Evolutionary conservation across 139 green algal species (phyloP).

Genomic region (Choricystis sp.): DNA sequence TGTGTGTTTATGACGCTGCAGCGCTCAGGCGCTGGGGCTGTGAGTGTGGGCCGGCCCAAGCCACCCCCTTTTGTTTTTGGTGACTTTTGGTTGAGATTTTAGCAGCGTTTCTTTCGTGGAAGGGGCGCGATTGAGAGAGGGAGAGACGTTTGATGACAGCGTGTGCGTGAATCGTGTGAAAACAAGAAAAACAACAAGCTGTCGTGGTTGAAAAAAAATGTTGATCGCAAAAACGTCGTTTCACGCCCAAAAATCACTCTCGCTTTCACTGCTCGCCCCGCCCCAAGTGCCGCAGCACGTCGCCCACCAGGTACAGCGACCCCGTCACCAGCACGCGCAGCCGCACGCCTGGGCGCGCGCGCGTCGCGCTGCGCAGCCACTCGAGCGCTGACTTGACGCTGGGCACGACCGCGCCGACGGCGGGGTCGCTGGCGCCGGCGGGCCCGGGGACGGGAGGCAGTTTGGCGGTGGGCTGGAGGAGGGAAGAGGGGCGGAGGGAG

Average conservation of each 20-base stretch:
- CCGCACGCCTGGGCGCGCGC: conserved; percentile 5
- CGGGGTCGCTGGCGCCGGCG: not conserved
- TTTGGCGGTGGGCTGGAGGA: not conserved
- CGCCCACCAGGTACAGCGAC: conserved; percentile 86
- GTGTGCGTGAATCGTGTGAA: not conserved
- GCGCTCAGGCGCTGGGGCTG: too few relatives aligned
- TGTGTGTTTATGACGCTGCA: too few relatives aligned
- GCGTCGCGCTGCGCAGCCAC: conserved; percentile 26
- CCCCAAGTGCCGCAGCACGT: conserved; percentile 52
- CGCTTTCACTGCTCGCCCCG: conserved; percentile 10
- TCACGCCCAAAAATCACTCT: not conserved
- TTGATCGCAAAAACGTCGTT: not conserved
- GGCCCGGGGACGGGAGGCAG: not conserved
- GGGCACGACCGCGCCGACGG: conserved; percentile 27
- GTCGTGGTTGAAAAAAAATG: not conserved
- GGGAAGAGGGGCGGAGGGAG: not conserved
- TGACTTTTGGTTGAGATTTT: too few relatives aligned
- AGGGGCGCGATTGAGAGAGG: too few relatives aligned
- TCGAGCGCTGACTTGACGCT: conserved; percentile 37
- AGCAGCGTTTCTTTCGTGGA: too few relatives aligned
- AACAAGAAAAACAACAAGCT: not conserved
- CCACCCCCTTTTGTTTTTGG: too few relatives aligned
- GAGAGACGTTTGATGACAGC: too few relatives aligned
- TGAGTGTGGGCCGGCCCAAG: too few relatives aligned
- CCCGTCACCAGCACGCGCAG: conserved; percentile 83